A percentile compares a stretch with the other conserved stretches of the same genome.
Conservation (phyloP, 805 yeast species). For the Metahyphopichia silvanorum region DNA sequence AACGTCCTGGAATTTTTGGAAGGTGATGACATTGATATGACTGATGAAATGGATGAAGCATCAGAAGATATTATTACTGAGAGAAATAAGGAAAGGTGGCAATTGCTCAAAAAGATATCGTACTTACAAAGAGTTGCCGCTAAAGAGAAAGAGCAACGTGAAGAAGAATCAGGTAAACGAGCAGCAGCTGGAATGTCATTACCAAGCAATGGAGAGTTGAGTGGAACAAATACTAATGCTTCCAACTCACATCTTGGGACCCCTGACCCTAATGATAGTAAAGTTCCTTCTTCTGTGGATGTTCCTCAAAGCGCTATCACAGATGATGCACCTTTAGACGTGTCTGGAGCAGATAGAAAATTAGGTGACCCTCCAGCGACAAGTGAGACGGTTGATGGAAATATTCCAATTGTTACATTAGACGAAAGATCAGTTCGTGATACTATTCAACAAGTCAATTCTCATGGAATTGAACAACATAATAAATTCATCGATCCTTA, state of each 20-base stretch:
- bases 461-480: conserved; percentile 33
- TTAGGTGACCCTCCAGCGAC: conserved; percentile 3
- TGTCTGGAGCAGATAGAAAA: conserved; percentile 1
- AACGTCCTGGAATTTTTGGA: conserved; percentile 56
- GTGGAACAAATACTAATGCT: background rate
- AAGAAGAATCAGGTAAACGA: conserved; percentile 37
- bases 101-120: conserved; percentile 64
- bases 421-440: conserved; percentile 41
- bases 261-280: background rate
- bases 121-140: conserved; percentile 67
- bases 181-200: conserved; percentile 28
- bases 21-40: conserved; percentile 37
- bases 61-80: conserved; percentile 35
- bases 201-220: background rate
- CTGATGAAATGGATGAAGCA: conserved; percentile 34
- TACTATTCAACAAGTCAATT: conserved; percentile 33
- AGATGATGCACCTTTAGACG: background rate
- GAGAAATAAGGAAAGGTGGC: conserved; percentile 61
- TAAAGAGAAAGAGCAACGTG: conserved; percentile 39
- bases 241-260: no score
- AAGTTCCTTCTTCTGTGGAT: conserved; percentile 7
- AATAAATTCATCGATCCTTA: conserved; percentile 77
- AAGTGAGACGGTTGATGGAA: conserved; percentile 9
- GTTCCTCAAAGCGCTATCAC: conserved; percentile 3
- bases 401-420: conserved; percentile 42